These are phyloP conservation scores for Corymbia citriodora DNA, from an alignment of 441 rosid genomes.

Conservation along the genomic window DNA sequence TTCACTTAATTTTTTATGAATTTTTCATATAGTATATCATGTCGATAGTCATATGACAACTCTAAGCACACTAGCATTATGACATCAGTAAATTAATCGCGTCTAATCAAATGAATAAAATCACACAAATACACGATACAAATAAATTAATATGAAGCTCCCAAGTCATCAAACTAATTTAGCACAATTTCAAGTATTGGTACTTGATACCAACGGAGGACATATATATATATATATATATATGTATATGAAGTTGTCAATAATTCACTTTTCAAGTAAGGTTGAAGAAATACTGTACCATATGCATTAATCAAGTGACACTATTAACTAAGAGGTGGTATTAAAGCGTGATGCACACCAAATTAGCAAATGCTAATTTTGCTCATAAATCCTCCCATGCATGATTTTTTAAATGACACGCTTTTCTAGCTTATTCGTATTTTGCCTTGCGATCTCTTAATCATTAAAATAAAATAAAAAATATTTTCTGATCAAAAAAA, in stretches of 20 bases:
- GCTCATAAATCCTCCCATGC: not conserved
- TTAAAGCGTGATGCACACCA: rapidly evolving
- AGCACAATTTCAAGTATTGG: rapidly evolving
- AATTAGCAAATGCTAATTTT: not conserved
- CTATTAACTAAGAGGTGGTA: not conserved
- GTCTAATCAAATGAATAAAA: too few relatives aligned
- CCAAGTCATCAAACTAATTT: not conserved
- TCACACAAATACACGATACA: rapidly evolving
- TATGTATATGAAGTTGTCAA: not conserved
- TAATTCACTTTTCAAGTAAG: not conserved
- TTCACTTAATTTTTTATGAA: not conserved
- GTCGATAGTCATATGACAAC: too few relatives aligned
- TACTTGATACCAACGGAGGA: not conserved
- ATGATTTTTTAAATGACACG: not conserved
- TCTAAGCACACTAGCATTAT: rapidly evolving
- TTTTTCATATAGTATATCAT: too few relatives aligned
- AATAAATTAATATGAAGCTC: not conserved
- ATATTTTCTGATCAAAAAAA: not conserved
- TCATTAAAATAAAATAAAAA: not conserved
- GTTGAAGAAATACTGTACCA: not conserved
- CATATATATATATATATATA: too few relatives aligned
- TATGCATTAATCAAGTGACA: rapidly evolving
- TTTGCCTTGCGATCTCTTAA: not conserved
- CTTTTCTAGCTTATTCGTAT: not conserved
- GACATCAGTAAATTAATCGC: rapidly evolving